Evolutionary conservation across 1,139 yeast species (phyloP), one percentile per base, ranked within the genome.

Genomic region (Saccharomyces uvarum): DNA sequence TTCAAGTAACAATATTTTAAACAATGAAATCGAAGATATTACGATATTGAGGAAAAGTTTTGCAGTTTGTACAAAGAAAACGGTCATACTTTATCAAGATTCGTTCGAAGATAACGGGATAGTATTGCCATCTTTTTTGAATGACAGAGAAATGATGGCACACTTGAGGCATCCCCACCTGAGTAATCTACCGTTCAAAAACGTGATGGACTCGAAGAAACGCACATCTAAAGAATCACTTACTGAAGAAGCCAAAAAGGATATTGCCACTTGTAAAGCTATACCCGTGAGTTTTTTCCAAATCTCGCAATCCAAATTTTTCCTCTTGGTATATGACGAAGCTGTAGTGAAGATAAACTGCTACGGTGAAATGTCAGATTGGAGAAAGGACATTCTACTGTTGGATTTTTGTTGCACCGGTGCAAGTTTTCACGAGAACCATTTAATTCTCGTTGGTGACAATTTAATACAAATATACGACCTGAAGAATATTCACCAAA

Each of bases 391-490:
- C 41, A 76, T 83, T 41, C 73, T 88, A 28, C 78, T 80, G 53
- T 83, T 86, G 66, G 83, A 83, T 54, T 84, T 85, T 65, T 77
- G 77, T 62, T 86, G 90, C 48, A 74, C 76, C 21, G 70, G 77
- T 2, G 81, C 84, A 5, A 78, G 85, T 0, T 77, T 84, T 55
- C 71, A 73, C 51, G 77, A 81, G 51, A 86, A 86, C 49, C 80
- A 80, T 64, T 72, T 89, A 56, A 74, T 88, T 42, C 70, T 86
- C 11, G 77, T 82, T 28, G 83, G 86, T 53, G 83, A 83, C 27
- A 93, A 87, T 60, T 77, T 83, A 53, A 76, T 88, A 13, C 96
- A 89, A 63, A 77, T 89, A 2, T 83, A 84, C 78, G 73, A 73
- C 32, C 75, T 81, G 1, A 65, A 77, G 24, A 80, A 81, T 54